These are phyloP conservation scores for Diaporthe sp. DNA, from an alignment of 2,329 filamentous ascomycete genomes.

Conservation along the genomic window DNA sequence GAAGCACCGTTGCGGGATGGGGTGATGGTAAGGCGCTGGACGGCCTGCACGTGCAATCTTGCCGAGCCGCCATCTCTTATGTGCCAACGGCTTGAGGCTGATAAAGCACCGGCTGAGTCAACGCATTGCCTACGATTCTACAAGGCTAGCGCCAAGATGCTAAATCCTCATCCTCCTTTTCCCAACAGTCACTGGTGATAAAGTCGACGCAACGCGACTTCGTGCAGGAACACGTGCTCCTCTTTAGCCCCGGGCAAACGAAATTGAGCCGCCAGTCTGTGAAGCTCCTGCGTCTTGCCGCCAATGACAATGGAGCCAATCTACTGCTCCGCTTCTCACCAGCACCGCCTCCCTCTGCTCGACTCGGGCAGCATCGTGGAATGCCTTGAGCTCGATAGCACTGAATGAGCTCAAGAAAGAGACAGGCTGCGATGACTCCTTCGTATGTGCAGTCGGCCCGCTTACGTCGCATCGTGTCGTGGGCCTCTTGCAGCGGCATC, in stretches of 20 bases:
- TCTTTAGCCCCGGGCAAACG: not conserved
- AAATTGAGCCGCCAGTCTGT: not conserved
- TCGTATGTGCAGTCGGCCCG: constrained; percentile 1
- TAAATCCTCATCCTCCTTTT: not conserved
- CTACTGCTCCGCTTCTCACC: not conserved
- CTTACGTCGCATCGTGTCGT: not conserved
- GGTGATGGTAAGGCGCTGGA: not conserved
- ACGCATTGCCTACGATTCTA: not conserved
- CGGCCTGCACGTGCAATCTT: not conserved
- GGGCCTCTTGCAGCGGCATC: not conserved
- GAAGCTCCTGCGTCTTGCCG: not conserved
- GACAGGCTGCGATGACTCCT: constrained; percentile 9
- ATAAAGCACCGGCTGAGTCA: constrained; percentile 8
- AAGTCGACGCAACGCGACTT: not conserved
- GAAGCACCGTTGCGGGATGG: not conserved
- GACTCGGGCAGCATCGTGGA: not conserved
- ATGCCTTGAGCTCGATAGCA: not conserved
- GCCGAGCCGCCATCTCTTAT: not conserved
- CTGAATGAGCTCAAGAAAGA: not conserved
- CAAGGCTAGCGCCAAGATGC: not conserved
- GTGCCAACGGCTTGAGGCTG: not conserved
- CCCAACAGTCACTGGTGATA: not conserved
- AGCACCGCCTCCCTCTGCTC: not conserved
- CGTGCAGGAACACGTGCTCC: not conserved
- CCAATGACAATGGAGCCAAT: not conserved